Conservation (phyloP, 352 stramenopile species). For the Pythium folliculosum region DNA sequence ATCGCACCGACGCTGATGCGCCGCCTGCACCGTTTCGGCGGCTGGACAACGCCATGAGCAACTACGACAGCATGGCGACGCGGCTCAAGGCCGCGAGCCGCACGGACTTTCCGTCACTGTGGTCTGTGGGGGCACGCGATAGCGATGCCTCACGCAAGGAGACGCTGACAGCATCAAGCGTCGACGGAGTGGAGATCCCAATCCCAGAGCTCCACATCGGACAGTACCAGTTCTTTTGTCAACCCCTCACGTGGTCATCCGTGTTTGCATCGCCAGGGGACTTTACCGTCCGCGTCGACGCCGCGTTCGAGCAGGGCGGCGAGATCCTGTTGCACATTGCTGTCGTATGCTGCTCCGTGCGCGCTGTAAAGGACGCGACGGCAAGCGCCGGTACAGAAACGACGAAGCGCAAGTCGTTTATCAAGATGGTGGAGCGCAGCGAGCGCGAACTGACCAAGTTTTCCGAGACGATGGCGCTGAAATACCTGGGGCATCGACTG, state of each 20-base stretch:
- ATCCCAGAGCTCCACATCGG: constrained; percentile 69
- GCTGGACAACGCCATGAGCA: constrained; percentile 29
- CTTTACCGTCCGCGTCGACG: constrained; percentile 74
- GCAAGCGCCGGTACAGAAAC: constrained; percentile 29
- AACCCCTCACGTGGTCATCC: constrained; percentile 65
- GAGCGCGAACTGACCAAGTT: constrained; percentile 56
- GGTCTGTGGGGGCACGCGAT: constrained; percentile 8
- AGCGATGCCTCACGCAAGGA: constrained; percentile 3
- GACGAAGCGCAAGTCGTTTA: constrained; percentile 67
- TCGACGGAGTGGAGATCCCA: constrained; percentile 50
- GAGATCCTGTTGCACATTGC: constrained; percentile 54
- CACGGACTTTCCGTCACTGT: constrained; percentile 28
- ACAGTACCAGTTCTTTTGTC: constrained; percentile 68
- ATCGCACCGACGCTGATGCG: constrained; percentile 1
- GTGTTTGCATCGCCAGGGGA: constrained; percentile 73
- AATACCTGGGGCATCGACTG: constrained; percentile 67
- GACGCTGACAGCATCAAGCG: background rate
- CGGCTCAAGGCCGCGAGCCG: constrained; percentile 28
- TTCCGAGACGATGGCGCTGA: constrained; percentile 57
- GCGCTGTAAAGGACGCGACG: constrained; percentile 48
- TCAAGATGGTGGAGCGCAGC: constrained; percentile 57
- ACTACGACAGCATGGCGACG: constrained; percentile 41
- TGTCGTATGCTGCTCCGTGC: constrained; percentile 59
- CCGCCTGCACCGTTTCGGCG: background rate
- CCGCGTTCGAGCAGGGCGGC: constrained; percentile 40